These are phyloP conservation scores for Lepidium sativum DNA, from an alignment of 345 rosid species.

Conservation along the genomic window DNA sequence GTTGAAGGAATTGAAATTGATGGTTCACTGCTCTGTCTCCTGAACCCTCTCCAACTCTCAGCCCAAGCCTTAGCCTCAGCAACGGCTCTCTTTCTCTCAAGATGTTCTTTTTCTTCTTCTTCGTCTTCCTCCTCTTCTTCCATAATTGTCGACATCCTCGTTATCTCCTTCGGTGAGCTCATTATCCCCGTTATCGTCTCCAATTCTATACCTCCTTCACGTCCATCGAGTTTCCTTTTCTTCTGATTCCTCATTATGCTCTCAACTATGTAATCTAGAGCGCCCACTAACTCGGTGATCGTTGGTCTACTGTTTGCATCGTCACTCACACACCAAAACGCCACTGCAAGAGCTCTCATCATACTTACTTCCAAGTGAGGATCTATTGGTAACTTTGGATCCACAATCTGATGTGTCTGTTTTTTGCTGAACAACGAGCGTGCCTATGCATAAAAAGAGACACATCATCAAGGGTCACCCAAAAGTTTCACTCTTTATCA, in stretches of 20 bases:
- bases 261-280: constrained; percentile 39
- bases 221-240: neutral
- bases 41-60: neutral
- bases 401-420: constrained; percentile 27
- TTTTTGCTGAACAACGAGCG: constrained; percentile 16
- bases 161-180: constrained; percentile 31
- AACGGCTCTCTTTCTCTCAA: constrained; percentile 37
- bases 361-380: constrained; percentile 24
- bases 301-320: constrained; percentile 43
- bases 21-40: neutral
- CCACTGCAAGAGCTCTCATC: constrained; percentile 45
- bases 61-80: constrained; percentile 23
- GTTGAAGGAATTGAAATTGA: neutral
- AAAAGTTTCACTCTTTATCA: too few species aligned
- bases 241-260: constrained; percentile 10
- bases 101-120: constrained; percentile 29
- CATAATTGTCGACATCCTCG: constrained; percentile 21
- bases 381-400: constrained; percentile 40
- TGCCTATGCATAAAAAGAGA: neutral
- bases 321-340: constrained; percentile 42
- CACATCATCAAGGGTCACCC: too few species aligned
- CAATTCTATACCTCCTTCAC: neutral
- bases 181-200: neutral
- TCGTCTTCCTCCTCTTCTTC: constrained; percentile 32
- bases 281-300: constrained; percentile 37